Evolutionary conservation across 2,329 filamentous ascomycete genomes (phyloP).

Genomic region (Colletotrichum nymphaeae): DNA sequence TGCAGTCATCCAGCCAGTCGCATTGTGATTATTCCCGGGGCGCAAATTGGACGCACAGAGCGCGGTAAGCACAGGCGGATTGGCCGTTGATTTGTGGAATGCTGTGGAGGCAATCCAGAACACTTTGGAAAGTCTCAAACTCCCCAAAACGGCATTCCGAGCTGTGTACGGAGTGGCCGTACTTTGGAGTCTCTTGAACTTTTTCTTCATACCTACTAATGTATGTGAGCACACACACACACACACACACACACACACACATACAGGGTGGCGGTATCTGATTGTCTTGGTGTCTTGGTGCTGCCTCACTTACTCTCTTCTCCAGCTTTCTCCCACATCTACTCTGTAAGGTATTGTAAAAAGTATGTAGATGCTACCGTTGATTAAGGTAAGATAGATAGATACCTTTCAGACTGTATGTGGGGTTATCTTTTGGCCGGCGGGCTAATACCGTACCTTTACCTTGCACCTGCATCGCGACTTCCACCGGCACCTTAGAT

Average conservation of each 20-base stretch:
- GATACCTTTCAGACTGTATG: background rate
- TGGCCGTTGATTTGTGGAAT: background rate
- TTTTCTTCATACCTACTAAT: background rate
- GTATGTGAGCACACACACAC: background rate
- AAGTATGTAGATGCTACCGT: background rate
- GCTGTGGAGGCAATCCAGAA: background rate
- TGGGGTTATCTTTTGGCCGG: constrained; percentile 17
- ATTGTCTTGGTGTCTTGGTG: background rate
- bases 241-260: background rate
- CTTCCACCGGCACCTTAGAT: background rate
- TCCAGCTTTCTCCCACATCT: background rate
- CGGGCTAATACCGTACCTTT: background rate
- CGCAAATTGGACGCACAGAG: background rate
- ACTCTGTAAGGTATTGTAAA: background rate
- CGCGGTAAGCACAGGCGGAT: background rate
- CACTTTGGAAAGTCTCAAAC: background rate
- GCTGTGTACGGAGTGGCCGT: background rate
- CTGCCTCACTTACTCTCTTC: background rate
- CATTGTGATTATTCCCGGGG: background rate
- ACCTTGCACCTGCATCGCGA: background rate
- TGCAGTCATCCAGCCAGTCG: background rate
- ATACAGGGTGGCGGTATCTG: background rate
- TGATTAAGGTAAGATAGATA: background rate
- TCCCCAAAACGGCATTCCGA: constrained; percentile 3
- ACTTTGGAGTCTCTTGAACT: background rate